Conservation (phyloP, 345 rosid species). For the Alliaria petiolata region DNA sequence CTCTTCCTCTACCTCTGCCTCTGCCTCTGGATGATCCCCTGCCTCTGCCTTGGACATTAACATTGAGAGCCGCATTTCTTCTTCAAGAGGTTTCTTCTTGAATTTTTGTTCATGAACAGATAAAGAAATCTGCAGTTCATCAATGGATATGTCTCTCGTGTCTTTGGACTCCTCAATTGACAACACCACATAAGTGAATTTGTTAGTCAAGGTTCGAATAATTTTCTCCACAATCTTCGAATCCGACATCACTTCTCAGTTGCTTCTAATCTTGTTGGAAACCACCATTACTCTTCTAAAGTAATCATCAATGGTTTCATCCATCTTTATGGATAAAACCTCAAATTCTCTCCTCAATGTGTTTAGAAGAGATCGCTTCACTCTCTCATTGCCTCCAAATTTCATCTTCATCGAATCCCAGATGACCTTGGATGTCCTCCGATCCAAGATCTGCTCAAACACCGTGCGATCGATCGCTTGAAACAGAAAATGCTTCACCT, state of each 20-base stretch:
- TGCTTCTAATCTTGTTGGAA: not conserved
- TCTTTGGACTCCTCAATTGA: not conserved
- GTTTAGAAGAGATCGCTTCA: not conserved
- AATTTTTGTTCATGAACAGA: not conserved
- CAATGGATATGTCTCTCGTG: not conserved
- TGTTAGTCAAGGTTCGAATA: not conserved
- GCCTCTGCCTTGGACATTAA: not conserved
- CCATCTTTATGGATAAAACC: not conserved
- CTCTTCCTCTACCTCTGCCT: not conserved
- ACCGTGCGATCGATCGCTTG: not conserved
- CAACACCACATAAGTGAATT: not conserved
- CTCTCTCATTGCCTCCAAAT: not conserved
- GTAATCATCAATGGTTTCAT: not conserved
- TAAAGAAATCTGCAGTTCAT: not conserved
- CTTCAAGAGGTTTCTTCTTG: not conserved
- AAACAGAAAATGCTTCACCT: not conserved
- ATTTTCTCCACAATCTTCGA: not conserved
- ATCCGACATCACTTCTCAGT: not conserved
- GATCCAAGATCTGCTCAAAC: not conserved
- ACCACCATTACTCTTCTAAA: not conserved
- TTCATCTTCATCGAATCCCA: not conserved
- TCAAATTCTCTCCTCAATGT: not conserved
- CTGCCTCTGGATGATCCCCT: not conserved
- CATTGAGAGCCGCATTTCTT: not conserved
- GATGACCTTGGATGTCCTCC: not conserved